Base-by-base conservation (phyloP, 805 yeast species). In the Saccharomycopsis sp. region DNA sequence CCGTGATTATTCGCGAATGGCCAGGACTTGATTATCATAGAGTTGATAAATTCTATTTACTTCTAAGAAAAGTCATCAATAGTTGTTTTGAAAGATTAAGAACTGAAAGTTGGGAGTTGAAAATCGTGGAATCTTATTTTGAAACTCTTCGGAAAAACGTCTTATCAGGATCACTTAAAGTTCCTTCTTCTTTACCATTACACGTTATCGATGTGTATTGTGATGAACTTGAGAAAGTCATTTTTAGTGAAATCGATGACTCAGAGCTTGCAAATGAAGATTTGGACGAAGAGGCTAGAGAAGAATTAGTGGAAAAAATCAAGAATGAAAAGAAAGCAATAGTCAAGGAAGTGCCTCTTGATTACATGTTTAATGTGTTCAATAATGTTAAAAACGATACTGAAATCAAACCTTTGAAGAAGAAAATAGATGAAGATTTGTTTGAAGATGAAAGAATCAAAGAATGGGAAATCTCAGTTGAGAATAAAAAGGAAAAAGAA, bases 121-220 rank as follows among this genome's bases (percentile, higher is more conserved):
- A 59, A 3, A 51, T 71, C 34, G 64, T 84, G 2, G 61, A 57
- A 0, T 51, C 51, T 13, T 84, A 69, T 53, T 51, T 72, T 18
- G 52, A 55, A 2, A 66, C 68, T 25, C 63, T 74, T 14, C 50
- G 66, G 45, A 57, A 52, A 36, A 56, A 61, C 41, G 57, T 66
- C 23, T 61, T 79, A 36, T 71, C 79, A 47, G 81, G 79, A 4
- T 76, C 74, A 47, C 57, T 60, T 29, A 69, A 71, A 48, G 64
- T 77, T 19, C 79, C 94, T 33, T 72, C 71, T 49, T 92, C 92
- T 19, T 69, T 92, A 39, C 79, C 95, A 14, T 74, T 82, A 56
- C 98, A 89, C 62, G 59, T 89, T 31, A 69, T 83, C 45, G 97
- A 92, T 60, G 75, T 92, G 5, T 76, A 74, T 55, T 58, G 83